phyloP scores from a whole-genome alignment of 768 basidiomycete species.

The Kwoniella dejecticola region DNA sequence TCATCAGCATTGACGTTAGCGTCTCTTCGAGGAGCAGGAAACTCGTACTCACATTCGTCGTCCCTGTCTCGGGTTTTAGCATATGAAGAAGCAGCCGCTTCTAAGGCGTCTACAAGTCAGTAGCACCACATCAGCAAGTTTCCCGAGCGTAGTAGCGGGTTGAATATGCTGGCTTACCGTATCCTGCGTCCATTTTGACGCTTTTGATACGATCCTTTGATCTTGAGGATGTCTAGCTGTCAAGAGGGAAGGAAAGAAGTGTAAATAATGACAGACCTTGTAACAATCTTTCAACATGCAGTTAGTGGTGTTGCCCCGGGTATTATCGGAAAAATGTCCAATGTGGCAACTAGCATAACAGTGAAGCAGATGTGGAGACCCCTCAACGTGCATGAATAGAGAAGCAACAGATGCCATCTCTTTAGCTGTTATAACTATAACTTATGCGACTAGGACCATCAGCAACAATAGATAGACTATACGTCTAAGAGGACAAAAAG shows the following conservation, averaged over 20 bases:
- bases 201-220: neutral
- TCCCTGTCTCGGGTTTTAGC: constrained; percentile 33
- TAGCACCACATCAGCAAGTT: neutral
- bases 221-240: neutral
- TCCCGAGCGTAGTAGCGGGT: neutral
- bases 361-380: neutral
- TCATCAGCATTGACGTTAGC: no score
- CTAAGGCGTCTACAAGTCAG: constrained; percentile 47
- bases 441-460: no score
- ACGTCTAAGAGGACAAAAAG: no score
- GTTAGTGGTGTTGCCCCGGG: neutral
- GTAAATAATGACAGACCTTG: neutral
- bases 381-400: no score
- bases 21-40: no score
- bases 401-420: no score
- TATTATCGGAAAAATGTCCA: constrained; percentile 9
- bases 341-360: constrained; percentile 1
- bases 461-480: no score
- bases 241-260: neutral
- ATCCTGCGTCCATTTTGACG: constrained; percentile 47
- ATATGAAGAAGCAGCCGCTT: constrained; percentile 50
- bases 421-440: no score
- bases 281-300: no score
- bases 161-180: constrained; percentile 41
- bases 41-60: constrained; percentile 31